These are phyloP conservation scores for Entomortierella beljakovae DNA, from an alignment of 192 early-diverging fungal species.

Conservation along the genomic window DNA sequence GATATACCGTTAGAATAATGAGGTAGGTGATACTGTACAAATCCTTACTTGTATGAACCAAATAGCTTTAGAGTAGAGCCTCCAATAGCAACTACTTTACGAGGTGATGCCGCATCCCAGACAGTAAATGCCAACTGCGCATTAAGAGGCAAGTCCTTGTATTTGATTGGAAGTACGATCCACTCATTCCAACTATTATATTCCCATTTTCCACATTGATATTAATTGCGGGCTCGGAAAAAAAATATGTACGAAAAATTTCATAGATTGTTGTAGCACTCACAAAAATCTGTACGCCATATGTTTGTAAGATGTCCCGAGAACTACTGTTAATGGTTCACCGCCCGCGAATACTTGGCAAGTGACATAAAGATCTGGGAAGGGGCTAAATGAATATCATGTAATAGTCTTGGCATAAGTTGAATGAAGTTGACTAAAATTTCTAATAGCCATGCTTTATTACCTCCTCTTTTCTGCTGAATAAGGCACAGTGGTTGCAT, in stretches of 20 bases:
- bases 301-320: constrained; percentile 73
- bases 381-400: constrained; percentile 39
- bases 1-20: too few relatives aligned
- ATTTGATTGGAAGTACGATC: constrained; percentile 89
- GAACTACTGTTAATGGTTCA: constrained; percentile 71
- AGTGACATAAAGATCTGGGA: constrained; percentile 71
- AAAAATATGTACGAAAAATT: not conserved
- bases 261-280: constrained; percentile 7
- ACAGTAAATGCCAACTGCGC: constrained; percentile 80
- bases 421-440: not conserved
- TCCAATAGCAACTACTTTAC: constrained; percentile 79
- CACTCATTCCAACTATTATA: constrained; percentile 90
- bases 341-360: constrained; percentile 78
- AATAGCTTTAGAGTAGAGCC: constrained; percentile 85
- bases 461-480: constrained; percentile 50
- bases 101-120: constrained; percentile 83
- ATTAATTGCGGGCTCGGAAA: not conserved
- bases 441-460: not conserved
- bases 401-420: not conserved
- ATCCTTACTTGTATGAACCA: constrained; percentile 76
- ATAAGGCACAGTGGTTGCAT: constrained; percentile 38
- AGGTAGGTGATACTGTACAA: not conserved
- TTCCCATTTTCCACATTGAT: constrained; percentile 7
- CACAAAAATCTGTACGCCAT: constrained; percentile 74
- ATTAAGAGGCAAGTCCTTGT: constrained; percentile 81